Percentiles rank a stretch among this genome's conserved stretches.
These are phyloP conservation scores for Pestalotiopsis sp. DNA, from an alignment of 2,329 filamentous ascomycete genomes.

Conservation along the genomic window DNA sequence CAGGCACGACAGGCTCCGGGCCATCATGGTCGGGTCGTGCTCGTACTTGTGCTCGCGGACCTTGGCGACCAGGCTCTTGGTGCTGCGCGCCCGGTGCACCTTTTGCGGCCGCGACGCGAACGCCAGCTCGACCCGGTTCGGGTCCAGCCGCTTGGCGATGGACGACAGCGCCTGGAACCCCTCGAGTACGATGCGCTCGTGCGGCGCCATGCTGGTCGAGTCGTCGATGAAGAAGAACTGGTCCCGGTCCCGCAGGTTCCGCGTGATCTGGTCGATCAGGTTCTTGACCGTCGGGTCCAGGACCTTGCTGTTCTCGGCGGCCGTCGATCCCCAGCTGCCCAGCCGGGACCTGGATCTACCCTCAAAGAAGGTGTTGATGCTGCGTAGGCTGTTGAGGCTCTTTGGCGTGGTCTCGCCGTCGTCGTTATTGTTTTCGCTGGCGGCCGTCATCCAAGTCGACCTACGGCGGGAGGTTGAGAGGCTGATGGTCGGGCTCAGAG, in stretches of 20 bases:
- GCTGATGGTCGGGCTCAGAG: neutral
- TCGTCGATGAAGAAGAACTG: constrained; percentile 26
- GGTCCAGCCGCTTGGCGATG: constrained; percentile 17
- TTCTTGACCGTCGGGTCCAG: constrained; percentile 8
- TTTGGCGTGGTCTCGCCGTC: neutral
- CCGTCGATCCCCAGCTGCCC: neutral
- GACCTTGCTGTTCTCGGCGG: neutral
- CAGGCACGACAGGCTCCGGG: constrained; percentile 14
- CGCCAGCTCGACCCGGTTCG: constrained; percentile 17
- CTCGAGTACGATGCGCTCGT: constrained; percentile 14
- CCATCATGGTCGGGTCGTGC: constrained; percentile 16
- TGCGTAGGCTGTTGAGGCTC: neutral
- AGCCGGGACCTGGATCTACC: neutral
- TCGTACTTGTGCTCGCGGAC: constrained; percentile 11
- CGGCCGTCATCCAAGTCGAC: neutral
- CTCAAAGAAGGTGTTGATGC: constrained; percentile 1
- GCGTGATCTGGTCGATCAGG: constrained; percentile 12
- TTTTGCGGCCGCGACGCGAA: constrained; percentile 15
- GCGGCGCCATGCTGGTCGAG: constrained; percentile 19
- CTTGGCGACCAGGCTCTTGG: constrained; percentile 9
- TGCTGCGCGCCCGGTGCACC: constrained; percentile 3
- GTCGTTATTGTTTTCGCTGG: neutral
- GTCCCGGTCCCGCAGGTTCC: constrained; percentile 19
- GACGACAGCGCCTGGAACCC: constrained; percentile 14
- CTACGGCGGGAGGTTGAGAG: neutral